Conservation (phyloP, 2,329 filamentous ascomycete species). For the Aspergillus pseudotamarii region DNA sequence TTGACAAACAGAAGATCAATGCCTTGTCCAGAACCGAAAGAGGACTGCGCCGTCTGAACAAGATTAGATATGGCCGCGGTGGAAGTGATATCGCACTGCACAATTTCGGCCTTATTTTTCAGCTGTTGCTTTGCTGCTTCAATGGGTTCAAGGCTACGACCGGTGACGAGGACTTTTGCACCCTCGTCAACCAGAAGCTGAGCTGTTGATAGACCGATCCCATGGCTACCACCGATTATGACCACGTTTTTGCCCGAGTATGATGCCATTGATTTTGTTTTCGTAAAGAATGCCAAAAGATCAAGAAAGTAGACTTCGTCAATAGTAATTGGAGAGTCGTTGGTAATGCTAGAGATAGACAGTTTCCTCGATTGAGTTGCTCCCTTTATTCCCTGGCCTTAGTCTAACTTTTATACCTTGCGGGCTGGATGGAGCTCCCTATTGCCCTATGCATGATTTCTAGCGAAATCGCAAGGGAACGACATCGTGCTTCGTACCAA, state of each 20-base stretch:
- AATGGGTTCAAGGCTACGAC: slow-evolving; percentile 14
- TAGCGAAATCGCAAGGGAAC: not conserved
- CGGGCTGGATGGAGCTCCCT: not conserved
- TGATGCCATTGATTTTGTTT: not conserved
- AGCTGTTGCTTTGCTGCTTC: slow-evolving; percentile 5
- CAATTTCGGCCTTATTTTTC: slow-evolving; percentile 3
- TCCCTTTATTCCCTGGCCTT: not conserved
- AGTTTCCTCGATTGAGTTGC: not conserved
- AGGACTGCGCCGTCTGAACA: not conserved
- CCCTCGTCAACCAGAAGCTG: slow-evolving; percentile 11
- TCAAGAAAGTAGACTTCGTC: not conserved
- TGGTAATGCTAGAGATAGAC: not conserved
- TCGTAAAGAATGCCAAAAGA: not conserved
- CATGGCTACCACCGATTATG: slow-evolving; percentile 17
- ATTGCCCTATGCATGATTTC: not conserved
- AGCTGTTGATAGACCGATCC: slow-evolving; percentile 17
- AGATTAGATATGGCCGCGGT: not conserved
- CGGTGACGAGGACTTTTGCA: slow-evolving; percentile 15
- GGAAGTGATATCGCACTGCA: slow-evolving; percentile 13
- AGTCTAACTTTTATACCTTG: not conserved
- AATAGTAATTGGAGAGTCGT: not conserved
- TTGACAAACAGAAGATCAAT: slow-evolving; percentile 16
- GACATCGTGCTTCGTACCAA: not conserved
- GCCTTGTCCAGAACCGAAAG: slow-evolving; percentile 1
- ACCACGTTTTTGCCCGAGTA: slow-evolving; percentile 11